phyloP scores from a whole-genome alignment of 345 rosid species.

The Hirschfeldia incana region DNA sequence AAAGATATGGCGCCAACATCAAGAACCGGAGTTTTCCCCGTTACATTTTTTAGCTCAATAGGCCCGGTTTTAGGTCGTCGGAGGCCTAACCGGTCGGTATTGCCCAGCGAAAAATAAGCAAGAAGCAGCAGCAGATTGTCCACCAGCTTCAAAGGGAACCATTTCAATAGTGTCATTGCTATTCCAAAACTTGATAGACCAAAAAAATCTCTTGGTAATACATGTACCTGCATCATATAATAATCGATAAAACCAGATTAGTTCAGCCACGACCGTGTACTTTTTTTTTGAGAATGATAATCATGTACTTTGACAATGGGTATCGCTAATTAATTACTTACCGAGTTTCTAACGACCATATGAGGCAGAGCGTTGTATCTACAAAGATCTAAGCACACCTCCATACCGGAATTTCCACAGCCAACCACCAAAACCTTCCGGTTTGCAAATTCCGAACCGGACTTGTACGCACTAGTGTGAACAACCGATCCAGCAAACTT shows the following conservation, averaged over 20 bases:
- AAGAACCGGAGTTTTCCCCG: conserved; percentile 92
- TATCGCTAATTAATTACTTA: conserved; percentile 23
- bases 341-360: conserved; percentile 68
- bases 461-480: conserved; percentile 68
- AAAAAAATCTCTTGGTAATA: conserved; percentile 80
- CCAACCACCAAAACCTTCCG: conserved; percentile 71
- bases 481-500: conserved; percentile 52
- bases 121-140: conserved; percentile 58
- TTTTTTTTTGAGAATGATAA: neutral
- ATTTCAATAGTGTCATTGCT: conserved; percentile 75
- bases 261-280: neutral
- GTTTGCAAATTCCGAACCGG: conserved; percentile 55
- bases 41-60: conserved; percentile 72
- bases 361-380: conserved; percentile 58
- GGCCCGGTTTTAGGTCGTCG: conserved; percentile 90
- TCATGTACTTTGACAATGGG: neutral
- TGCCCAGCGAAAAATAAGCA: conserved; percentile 57
- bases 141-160: conserved; percentile 72
- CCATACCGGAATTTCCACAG: conserved; percentile 95
- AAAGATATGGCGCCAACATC: conserved; percentile 79
- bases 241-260: neutral
- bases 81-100: conserved; percentile 73
- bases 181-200: conserved; percentile 83
- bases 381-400: conserved; percentile 81
- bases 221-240: conserved; percentile 64